Evolutionary conservation across 2,329 filamentous ascomycete species (phyloP), one percentile per base, ranked within the genome.

Genomic region (Fusarium denticulatum): DNA sequence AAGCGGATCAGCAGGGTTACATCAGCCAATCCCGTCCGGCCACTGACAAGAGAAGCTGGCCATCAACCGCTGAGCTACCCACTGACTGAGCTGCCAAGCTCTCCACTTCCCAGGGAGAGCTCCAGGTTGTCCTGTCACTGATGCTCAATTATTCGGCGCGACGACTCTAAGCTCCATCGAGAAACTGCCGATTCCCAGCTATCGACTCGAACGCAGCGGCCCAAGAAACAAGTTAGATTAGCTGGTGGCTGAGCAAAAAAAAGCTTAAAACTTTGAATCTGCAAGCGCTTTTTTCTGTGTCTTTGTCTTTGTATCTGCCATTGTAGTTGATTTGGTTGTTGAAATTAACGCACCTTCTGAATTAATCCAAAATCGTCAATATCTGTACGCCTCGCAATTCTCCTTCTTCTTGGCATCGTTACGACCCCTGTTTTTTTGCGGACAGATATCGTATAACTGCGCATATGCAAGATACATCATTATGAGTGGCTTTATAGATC

Each of bases 231-330:
- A n/a, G 34, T 46, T 67, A 32, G 46, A 60, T 28, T 55, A 49
- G 40, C 37, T 40, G 46, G 47, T 67, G 69, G 69, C 67, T 71
- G 47, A 63, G 68, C 55, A 47, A 60, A 64, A 43, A 40, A 69
- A 71, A 71, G 60, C 61, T 71, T 71, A 71, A 71, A 71, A 71
- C 67, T 65, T 56, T 68, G 64, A 68, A 63, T 26, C 30, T 55
- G 24, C 46, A 46, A 53, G 65, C 45, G 39, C 45, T 24, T 43
- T 40, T 20, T 13, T 26, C 26, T 22, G 13, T 30, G 18, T 18
- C 14, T 24, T 28, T 24, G 18, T 45, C 43, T 45, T 47, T 47
- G 45, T 37, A 6, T 45, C 30, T 34, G 28, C 18, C 22, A 30
- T 47, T 22, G 57, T 50, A n/a, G 15, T 34, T 34, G 32, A 34